Conservation (phyloP, 2,329 filamentous ascomycete species). For the Calonectria hongkongensis region DNA sequence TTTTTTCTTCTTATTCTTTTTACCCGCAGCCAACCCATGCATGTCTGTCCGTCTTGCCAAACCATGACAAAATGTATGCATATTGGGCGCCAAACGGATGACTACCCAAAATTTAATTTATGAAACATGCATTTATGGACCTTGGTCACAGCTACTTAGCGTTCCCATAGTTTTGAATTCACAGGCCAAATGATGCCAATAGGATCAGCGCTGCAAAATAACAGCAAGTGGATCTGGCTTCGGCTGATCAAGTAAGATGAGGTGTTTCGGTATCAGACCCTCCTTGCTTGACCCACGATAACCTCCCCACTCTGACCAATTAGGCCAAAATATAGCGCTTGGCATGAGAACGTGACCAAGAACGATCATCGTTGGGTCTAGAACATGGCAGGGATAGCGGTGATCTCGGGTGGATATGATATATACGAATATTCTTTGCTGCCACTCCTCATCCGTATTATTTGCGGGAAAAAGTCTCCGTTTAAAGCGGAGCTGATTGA, state of each 20-base stretch:
- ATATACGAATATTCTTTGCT: no score
- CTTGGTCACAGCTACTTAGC: no score
- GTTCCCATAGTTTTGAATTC: no score
- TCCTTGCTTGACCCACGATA: neutral
- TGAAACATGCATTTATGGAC: no score
- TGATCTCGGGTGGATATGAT: conserved; percentile 13
- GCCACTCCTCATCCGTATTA: neutral
- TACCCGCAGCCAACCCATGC: no score
- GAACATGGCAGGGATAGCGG: neutral
- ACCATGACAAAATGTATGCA: no score
- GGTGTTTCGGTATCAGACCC: neutral
- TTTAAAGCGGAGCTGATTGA: conserved; percentile 19
- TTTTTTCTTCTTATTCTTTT: neutral
- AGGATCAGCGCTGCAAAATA: no score
- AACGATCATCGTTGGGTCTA: conserved; percentile 6
- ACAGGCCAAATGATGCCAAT: no score
- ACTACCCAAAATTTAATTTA: no score
- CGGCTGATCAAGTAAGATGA: neutral
- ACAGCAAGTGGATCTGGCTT: neutral
- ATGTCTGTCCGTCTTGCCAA: no score
- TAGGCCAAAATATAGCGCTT: neutral
- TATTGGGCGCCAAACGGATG: no score
- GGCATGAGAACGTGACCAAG: neutral
- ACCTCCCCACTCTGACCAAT: conserved; percentile 1
- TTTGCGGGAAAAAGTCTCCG: neutral